A percentile compares a stretch with the other conserved stretches of the same genome.
Conservation (phyloP, 139 green algal species). For the Pycnococcus provasolii region DNA sequence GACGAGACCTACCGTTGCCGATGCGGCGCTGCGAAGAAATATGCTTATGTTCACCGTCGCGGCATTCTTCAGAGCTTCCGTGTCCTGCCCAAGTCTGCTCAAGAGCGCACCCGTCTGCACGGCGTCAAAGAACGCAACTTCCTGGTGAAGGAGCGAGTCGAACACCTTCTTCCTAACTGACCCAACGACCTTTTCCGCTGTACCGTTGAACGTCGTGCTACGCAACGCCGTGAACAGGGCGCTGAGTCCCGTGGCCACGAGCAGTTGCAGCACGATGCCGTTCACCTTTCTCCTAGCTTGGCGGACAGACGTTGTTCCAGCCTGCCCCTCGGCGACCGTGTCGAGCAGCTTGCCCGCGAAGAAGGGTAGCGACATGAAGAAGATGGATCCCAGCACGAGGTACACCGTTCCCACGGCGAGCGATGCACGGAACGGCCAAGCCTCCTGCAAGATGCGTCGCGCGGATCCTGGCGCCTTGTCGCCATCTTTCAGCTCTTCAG, state of each 20-base stretch:
- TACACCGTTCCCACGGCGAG: background rate
- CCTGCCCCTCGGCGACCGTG: background rate
- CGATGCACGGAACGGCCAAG: too few species aligned
- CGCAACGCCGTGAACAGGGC: background rate
- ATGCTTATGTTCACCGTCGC: constrained; percentile 66
- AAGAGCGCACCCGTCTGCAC: constrained; percentile 44
- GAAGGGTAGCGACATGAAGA: background rate
- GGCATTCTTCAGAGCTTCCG: constrained; percentile 42
- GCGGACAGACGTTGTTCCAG: background rate
- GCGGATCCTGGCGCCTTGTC: too few species aligned
- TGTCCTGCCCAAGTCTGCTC: constrained; percentile 58
- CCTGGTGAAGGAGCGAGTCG: constrained; percentile 35
- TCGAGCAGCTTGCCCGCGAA: background rate
- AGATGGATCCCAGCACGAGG: background rate
- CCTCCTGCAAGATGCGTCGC: too few species aligned
- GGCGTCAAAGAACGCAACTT: constrained; percentile 68
- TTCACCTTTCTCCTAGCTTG: background rate
- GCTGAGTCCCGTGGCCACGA: background rate
- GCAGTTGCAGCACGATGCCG: background rate
- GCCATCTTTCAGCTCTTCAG: too few species aligned
- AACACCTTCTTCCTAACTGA: background rate
- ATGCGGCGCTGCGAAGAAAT: constrained; percentile 38
- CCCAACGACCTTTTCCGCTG: background rate
- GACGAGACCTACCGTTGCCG: constrained; percentile 54
- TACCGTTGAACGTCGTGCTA: constrained; percentile 9